Percentiles rank a stretch among this genome's conserved stretches.
phyloP scores from a whole-genome alignment of 768 basidiomycete species.

The Butyriboletus loyo region DNA sequence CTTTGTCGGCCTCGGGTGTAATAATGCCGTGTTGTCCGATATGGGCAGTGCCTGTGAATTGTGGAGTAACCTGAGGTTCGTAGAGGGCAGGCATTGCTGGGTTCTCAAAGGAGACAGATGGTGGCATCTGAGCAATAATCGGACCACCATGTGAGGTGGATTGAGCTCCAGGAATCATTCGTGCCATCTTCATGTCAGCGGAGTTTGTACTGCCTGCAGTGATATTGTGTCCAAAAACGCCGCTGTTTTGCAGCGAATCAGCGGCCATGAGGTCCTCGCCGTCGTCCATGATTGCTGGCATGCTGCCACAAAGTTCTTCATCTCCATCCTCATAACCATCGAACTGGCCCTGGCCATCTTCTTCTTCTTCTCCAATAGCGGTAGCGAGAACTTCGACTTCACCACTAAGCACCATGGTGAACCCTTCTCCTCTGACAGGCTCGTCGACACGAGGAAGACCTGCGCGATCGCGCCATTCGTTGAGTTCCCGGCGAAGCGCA shows the following conservation, averaged over 20 bases:
- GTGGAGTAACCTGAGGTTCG: slow-evolving; percentile 36
- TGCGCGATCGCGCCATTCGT: slow-evolving; percentile 85
- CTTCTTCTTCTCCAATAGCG: slow-evolving; percentile 56
- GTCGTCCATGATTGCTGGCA: slow-evolving; percentile 28
- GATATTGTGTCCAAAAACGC: slow-evolving; percentile 28
- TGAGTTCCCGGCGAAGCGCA: slow-evolving; percentile 84
- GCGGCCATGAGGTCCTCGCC: slow-evolving; percentile 29
- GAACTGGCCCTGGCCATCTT: slow-evolving; percentile 39
- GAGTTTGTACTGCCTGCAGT: slow-evolving; percentile 32
- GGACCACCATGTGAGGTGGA: slow-evolving; percentile 34
- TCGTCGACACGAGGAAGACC: slow-evolving; percentile 72
- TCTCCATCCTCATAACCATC: slow-evolving; percentile 42
- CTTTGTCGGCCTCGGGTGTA: slow-evolving; percentile 27
- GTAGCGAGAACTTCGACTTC: slow-evolving; percentile 64
- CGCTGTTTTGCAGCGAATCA: slow-evolving; percentile 32
- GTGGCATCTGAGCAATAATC: slow-evolving; percentile 44
- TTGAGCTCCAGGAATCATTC: slow-evolving; percentile 24
- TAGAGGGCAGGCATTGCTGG: slow-evolving; percentile 47
- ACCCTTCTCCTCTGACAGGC: slow-evolving; percentile 67
- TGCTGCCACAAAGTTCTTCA: slow-evolving; percentile 34
- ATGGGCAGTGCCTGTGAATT: slow-evolving; percentile 24
- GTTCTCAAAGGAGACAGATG: slow-evolving; percentile 49
- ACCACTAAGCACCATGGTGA: slow-evolving; percentile 64
- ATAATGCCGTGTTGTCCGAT: slow-evolving; percentile 19
- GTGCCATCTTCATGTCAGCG: slow-evolving; percentile 23